Conservation (phyloP, 2,329 filamentous ascomycete genomes). For the Colletotrichum tropicicola region DNA sequence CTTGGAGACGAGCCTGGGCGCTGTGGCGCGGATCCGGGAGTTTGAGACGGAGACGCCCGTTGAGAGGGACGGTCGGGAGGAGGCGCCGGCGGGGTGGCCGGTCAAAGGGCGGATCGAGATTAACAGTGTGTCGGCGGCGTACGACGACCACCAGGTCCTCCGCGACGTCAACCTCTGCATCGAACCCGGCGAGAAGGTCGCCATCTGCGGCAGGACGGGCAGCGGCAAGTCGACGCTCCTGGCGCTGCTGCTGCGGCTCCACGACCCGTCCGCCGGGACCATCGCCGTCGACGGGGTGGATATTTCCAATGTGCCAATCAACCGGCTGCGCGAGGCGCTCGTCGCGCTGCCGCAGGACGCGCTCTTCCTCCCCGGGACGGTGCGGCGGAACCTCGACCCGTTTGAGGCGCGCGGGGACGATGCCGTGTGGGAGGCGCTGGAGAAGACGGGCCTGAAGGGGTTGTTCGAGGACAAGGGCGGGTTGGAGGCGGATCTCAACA, state of each 20-base stretch:
- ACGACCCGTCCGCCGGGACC: conserved; percentile 50
- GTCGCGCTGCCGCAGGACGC: conserved; percentile 60
- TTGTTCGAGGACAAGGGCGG: conserved; percentile 49
- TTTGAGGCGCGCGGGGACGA: conserved; percentile 45
- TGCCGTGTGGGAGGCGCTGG: conserved; percentile 52
- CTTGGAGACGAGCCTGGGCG: conserved; percentile 40
- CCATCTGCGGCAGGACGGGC: conserved; percentile 54
- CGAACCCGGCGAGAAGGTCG: conserved; percentile 45
- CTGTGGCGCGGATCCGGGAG: conserved; percentile 36
- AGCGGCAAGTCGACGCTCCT: conserved; percentile 48
- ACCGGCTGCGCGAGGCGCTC: conserved; percentile 40
- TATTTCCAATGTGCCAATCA: conserved; percentile 34
- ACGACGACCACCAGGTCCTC: conserved; percentile 33
- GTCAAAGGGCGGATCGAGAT: background rate
- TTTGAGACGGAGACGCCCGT: conserved; percentile 37
- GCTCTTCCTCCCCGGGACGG: conserved; percentile 55
- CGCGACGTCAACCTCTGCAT: conserved; percentile 41
- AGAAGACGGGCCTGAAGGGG: conserved; percentile 55
- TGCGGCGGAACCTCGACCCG: conserved; percentile 61
- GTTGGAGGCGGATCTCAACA: conserved; percentile 44
- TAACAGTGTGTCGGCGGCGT: background rate
- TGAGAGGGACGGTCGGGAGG: conserved; percentile 32
- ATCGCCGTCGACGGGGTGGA: conserved; percentile 57
- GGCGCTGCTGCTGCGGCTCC: conserved; percentile 54
- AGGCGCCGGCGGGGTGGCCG: background rate